Conservation (phyloP, 345 rosid genomes). For the Aquilaria malaccensis region DNA sequence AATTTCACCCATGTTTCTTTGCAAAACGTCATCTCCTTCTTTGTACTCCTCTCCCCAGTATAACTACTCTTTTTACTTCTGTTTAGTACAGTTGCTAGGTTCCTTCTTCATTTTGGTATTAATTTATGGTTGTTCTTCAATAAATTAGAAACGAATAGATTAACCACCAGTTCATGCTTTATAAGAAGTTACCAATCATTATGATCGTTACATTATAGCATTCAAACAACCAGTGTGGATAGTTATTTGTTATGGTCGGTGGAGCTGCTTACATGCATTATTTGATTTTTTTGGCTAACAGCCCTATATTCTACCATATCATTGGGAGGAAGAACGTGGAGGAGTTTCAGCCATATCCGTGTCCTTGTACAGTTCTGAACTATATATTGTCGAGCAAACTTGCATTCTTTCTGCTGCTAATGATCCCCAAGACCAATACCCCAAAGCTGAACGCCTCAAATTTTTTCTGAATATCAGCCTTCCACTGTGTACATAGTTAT, state of each 20-base stretch:
- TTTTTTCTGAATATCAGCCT: too few relatives aligned
- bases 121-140: not conserved
- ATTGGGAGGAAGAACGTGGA: constrained; percentile 25
- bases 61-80: not conserved
- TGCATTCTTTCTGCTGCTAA: too few relatives aligned
- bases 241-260: not conserved
- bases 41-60: constrained; percentile 13
- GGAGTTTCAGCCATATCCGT: constrained; percentile 42
- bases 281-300: not conserved
- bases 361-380: constrained; percentile 32
- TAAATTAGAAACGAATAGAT: not conserved
- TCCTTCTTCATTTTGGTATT: too few relatives aligned
- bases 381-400: not conserved
- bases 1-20: not conserved
- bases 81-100: too few relatives aligned
- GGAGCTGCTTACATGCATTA: not conserved
- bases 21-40: constrained; percentile 14
- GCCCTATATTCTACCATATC: constrained; percentile 11
- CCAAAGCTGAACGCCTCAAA: too few relatives aligned
- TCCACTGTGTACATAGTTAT: too few relatives aligned
- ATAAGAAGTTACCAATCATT: too few relatives aligned
- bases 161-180: too few relatives aligned
- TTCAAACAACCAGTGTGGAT: too few relatives aligned
- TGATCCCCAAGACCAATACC: too few relatives aligned
- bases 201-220: too few relatives aligned